Percentiles rank a stretch among this genome's conserved stretches.
phyloP scores from a whole-genome alignment of 805 yeast species.

The Pichia heedii region DNA sequence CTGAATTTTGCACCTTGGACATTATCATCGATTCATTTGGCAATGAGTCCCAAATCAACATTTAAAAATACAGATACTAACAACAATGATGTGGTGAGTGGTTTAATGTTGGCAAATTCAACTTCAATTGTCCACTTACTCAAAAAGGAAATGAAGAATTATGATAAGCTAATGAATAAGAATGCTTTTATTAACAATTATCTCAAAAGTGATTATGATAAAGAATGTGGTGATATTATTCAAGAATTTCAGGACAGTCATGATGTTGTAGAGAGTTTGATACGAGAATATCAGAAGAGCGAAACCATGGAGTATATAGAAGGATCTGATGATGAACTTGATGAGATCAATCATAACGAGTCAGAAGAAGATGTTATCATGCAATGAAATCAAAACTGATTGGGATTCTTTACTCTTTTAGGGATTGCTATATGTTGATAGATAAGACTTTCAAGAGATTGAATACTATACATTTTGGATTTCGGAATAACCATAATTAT shows the following conservation, averaged over 20 bases:
- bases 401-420: too few species aligned
- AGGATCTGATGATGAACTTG: slow-evolving; percentile 29
- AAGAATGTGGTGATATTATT: slow-evolving; percentile 37
- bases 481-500: too few species aligned
- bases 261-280: slow-evolving; percentile 35
- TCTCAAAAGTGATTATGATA: slow-evolving; percentile 37
- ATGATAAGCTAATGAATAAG: slow-evolving; percentile 68
- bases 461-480: too few species aligned
- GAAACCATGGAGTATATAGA: slow-evolving; percentile 37
- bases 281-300: slow-evolving; percentile 39
- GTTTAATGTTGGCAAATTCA: slow-evolving; percentile 76
- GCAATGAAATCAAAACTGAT: neutral
- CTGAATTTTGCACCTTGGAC: slow-evolving; percentile 82
- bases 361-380: neutral
- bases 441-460: too few species aligned
- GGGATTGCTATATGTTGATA: too few species aligned
- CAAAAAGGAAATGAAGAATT: slow-evolving; percentile 60
- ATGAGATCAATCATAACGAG: neutral
- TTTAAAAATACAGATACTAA: slow-evolving; percentile 25
- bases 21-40: slow-evolving; percentile 68
- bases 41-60: slow-evolving; percentile 67
- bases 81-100: slow-evolving; percentile 46
- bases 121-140: slow-evolving; percentile 65
- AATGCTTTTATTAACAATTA: slow-evolving; percentile 81
- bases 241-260: slow-evolving; percentile 40